A percentile compares a stretch with the other conserved stretches of the same genome.
These are phyloP conservation scores for sunflower (Helianthus annuus) DNA, from an alignment of 129 eudicot genomes.

Conservation along the genomic window HanXRQr2.0-SUNRISE NC_035446.2:71453239-71453738, in stretches of 20 bases:
- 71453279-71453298: conserved; percentile 5
- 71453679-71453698: no score
- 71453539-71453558: conserved; percentile 30
- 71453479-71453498: conserved; percentile 83
- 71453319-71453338: conserved; percentile 84
- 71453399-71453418: conserved; percentile 77
- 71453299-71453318: background rate
- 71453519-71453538: conserved; percentile 91
- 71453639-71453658: no score
- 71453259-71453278: background rate
- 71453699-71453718: no score
- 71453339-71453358: conserved; percentile 81
- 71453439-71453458: background rate
- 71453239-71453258: conserved; percentile 2
- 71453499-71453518: conserved; percentile 85
- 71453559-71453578: conserved; percentile 1
- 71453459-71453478: background rate
- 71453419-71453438: conserved; percentile 5
- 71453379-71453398: conserved; percentile 94
- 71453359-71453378: conserved; percentile 97
- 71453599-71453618: no score
- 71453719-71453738: no score
- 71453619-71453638: no score
- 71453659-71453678: no score
- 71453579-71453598: background rate